Evolutionary conservation across 2,329 filamentous ascomycete genomes (phyloP), one percentile per base, ranked within the genome.

Genomic region (Sodiomyces alkalinus): DNA sequence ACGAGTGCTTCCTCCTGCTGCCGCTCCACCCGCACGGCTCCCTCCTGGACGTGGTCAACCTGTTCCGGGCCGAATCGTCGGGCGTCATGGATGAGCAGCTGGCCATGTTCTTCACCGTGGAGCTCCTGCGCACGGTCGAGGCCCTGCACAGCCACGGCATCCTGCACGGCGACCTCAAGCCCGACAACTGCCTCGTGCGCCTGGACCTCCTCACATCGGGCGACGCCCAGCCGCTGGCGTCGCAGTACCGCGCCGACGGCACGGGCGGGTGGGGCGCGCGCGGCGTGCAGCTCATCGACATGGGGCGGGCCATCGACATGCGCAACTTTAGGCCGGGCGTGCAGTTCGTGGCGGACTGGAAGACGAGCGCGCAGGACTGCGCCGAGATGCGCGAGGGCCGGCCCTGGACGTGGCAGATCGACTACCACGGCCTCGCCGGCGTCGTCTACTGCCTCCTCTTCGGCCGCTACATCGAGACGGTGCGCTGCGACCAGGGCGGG

Each of bases 381-480:
- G 78, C 81, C 12, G 90, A 98, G 61, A 93, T 96, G 70, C 78
- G 86, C 26, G 87, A 98, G 55, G 70, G 83, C 32, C 69, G 87
- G 1, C 85, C 86, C 1, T 98, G 90, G 90, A 96, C 87, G 2
- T 94, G 85, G 60, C 90, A 98, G 51, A 82, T 94, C 40, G 90
- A 98, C 57, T 92, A 96, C 44, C 82, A 92, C 51, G 90, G 90
- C 9, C 65, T 94, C 0, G 90, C 90, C 0, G 85, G 83, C 4
- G 80, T 82, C 15, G 62, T 96, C 4, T 85, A 98, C 53, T 78
- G 74, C 23, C 68, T 98, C 41, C 68, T 98, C 4, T 98, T 94
- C 47, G 87, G 90, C 7, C 85, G 81, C 46, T 96, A 96, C 54
- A 90, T 98, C 43, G 82, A 93, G 47, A 92, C 83, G 1, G 56